Evolutionary conservation across 805 yeast genomes (phyloP), one percentile per base, ranked within the genome.

Genomic region (Schizosaccharomyces osmophilus): DNA sequence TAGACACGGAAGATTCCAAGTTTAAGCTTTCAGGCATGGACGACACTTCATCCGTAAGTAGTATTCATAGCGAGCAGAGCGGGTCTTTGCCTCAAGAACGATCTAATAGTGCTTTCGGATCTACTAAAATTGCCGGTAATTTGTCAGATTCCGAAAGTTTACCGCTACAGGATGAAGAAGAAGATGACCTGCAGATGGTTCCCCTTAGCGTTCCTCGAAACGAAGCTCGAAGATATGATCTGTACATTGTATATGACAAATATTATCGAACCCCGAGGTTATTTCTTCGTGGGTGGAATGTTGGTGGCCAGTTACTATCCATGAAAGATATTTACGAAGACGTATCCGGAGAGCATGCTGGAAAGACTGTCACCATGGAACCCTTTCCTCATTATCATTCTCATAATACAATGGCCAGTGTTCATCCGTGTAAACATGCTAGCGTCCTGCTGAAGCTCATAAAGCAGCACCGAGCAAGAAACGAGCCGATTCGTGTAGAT

Each of bases 371-470:
- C 24, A 93, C 98, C 0, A 90, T 93, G 63, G 98, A 93, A 71
- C 81, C 80, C 64, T 83, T 95, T 5, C 97, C 98, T 13, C 88
- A 88, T 67, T 26, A 63, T 55, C 77, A 82, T 61, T 80, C 79
- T 59, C 81, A 82, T 68, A 78, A 85, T 59, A 84, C 93, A 0
- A 72, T 77, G 62, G 88, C 93, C 5, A 86, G 95, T 6, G 90
- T 93, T 60, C 98, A 93, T 70, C 98, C 98, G 1, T 93, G 98
- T 70, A 83, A 84, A 66, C 98, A 93, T 70, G 89, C 97, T 1
- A 81, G 84, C 48, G 98, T 93, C 24, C 93, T 93, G 98, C 77
- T 59, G 74, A 76, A 59, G 63, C 66, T 13, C 61, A 59, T 22
- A 64, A 63, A 36, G 66, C 66, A n/a, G 59, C 61, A 43, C 64